Conservation (phyloP, 768 basidiomycete species). For the Tubosaeta brunneosetosa region DNA sequence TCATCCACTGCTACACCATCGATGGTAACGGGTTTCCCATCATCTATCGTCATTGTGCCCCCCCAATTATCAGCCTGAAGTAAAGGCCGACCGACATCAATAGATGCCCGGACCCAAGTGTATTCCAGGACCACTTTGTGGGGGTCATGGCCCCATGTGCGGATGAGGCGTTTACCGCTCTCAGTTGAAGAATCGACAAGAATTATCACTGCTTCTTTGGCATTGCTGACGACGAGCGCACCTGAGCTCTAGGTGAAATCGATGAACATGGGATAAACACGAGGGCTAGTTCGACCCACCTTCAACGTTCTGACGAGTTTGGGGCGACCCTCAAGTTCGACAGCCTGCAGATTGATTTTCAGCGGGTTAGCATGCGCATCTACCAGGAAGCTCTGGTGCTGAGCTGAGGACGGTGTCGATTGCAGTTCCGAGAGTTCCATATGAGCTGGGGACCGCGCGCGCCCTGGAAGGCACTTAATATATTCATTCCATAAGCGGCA, state of each 20-base stretch:
- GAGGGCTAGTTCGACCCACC: constrained; percentile 29
- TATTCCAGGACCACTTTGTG: constrained; percentile 48
- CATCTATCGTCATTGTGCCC: constrained; percentile 32
- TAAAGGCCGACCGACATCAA: constrained; percentile 41
- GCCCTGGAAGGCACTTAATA: not conserved
- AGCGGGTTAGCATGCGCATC: constrained; percentile 40
- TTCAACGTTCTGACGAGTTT: constrained; percentile 48
- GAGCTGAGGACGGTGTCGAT: constrained; percentile 10
- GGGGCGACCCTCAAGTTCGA: constrained; percentile 45
- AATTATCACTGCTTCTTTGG: constrained; percentile 51
- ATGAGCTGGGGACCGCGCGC: not conserved
- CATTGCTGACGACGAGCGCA: constrained; percentile 47
- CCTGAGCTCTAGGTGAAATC: constrained; percentile 46
- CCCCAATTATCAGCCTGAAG: constrained; percentile 52
- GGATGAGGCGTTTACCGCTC: constrained; percentile 54
- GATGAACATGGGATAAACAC: not conserved
- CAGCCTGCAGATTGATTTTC: constrained; percentile 54
- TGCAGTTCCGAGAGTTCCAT: constrained; percentile 20
- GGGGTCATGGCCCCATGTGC: constrained; percentile 51
- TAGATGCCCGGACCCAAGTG: constrained; percentile 48
- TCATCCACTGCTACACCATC: constrained; percentile 32
- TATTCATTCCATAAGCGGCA: not conserved
- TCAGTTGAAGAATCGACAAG: constrained; percentile 51
- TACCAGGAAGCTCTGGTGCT: constrained; percentile 32
- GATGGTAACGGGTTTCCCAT: constrained; percentile 30